phyloP scores from a whole-genome alignment of 2,329 filamentous ascomycete genomes.

The Trichoderma endophyticum region DNA sequence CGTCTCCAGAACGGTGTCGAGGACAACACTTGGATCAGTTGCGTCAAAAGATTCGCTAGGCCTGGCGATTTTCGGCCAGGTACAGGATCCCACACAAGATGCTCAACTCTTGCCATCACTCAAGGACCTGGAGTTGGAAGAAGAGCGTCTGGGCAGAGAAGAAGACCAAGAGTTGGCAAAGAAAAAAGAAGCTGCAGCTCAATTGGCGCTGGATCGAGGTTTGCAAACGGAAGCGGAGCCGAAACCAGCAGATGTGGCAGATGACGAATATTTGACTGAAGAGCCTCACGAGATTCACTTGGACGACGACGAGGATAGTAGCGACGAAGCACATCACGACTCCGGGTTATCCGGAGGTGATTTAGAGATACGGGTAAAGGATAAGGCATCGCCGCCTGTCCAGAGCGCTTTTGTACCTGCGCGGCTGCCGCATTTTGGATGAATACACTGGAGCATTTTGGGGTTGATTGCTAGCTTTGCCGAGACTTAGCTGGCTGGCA shows the following conservation, averaged over 20 bases:
- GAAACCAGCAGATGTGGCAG: slow-evolving; percentile 28
- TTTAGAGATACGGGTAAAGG: slow-evolving; percentile 30
- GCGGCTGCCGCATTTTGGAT: slow-evolving; percentile 55
- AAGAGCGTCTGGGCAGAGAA: slow-evolving; percentile 47
- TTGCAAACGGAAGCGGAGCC: slow-evolving; percentile 32
- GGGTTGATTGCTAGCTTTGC: background rate
- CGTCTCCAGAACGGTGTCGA: slow-evolving; percentile 53
- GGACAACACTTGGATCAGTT: slow-evolving; percentile 53
- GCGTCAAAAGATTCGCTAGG: slow-evolving; percentile 35
- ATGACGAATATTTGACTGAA: slow-evolving; percentile 29
- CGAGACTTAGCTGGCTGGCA: background rate
- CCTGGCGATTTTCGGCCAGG: slow-evolving; percentile 27
- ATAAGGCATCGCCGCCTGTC: background rate
- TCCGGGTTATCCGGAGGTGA: slow-evolving; percentile 8
- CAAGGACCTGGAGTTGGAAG: slow-evolving; percentile 52
- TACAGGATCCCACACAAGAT: slow-evolving; percentile 35
- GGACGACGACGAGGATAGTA: background rate
- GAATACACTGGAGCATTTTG: slow-evolving; percentile 14
- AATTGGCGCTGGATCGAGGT: slow-evolving; percentile 50
- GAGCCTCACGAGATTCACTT: slow-evolving; percentile 11
- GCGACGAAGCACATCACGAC: background rate
- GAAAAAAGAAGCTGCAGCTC: slow-evolving; percentile 50
- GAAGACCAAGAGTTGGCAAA: slow-evolving; percentile 53
- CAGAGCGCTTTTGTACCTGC: slow-evolving; percentile 53
- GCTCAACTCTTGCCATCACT: slow-evolving; percentile 44